Evolutionary conservation across 2,329 filamentous ascomycete genomes (phyloP).

Genomic region (Orbilia brochopaga): DNA sequence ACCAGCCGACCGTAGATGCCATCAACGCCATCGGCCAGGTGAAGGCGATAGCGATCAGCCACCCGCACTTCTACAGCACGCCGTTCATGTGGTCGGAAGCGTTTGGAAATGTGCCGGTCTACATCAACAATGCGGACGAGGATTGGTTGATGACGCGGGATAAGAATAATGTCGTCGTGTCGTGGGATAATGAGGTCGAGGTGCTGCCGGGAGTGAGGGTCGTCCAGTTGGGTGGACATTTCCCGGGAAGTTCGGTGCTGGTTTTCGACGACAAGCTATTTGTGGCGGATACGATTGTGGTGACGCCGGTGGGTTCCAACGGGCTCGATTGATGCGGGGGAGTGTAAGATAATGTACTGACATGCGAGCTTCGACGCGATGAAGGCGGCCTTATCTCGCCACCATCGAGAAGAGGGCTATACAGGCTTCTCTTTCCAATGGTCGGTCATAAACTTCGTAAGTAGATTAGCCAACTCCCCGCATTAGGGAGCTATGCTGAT

Average conservation of each 20-base stretch:
- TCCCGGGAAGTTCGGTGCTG: slow-evolving; percentile 74
- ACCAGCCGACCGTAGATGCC: slow-evolving; percentile 66
- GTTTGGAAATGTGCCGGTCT: slow-evolving; percentile 72
- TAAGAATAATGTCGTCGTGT: slow-evolving; percentile 53
- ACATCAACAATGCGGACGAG: slow-evolving; percentile 69
- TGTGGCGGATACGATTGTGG: slow-evolving; percentile 77
- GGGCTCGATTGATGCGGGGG: background rate
- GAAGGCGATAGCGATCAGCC: slow-evolving; percentile 74
- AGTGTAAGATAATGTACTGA: too few species aligned
- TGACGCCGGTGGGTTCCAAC: slow-evolving; percentile 63
- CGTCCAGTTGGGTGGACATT: slow-evolving; percentile 78
- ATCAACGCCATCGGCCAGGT: slow-evolving; percentile 71
- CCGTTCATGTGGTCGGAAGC: slow-evolving; percentile 74
- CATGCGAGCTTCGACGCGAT: background rate
- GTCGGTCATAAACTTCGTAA: slow-evolving; percentile 69
- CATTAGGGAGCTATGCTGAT: slow-evolving; percentile 1
- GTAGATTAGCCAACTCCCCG: background rate
- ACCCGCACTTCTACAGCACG: slow-evolving; percentile 83
- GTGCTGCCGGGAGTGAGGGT: slow-evolving; percentile 64
- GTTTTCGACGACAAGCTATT: slow-evolving; percentile 69
- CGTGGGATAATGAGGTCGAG: slow-evolving; percentile 60
- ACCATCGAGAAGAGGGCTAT: slow-evolving; percentile 60
- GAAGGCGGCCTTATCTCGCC: slow-evolving; percentile 55
- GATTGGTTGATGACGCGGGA: slow-evolving; percentile 67
- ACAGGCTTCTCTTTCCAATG: slow-evolving; percentile 73